These are phyloP conservation scores for Eucalyptus urophylla DNA, from an alignment of 345 rosid species.

Conservation along the genomic window DNA sequence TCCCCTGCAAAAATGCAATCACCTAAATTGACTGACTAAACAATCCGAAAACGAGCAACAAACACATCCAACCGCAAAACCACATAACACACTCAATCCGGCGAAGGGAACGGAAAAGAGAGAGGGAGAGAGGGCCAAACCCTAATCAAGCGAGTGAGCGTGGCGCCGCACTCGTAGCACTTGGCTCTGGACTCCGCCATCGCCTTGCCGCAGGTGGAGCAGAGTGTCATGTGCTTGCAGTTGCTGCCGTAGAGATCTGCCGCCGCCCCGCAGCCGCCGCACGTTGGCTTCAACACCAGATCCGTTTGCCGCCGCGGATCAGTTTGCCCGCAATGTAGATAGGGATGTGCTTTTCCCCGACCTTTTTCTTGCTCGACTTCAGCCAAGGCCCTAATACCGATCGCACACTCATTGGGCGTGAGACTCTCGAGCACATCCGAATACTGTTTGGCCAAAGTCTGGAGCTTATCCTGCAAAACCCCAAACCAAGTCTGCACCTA, in stretches of 20 bases:
- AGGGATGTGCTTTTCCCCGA: constrained; percentile 55
- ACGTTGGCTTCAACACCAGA: constrained; percentile 58
- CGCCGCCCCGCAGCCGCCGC: constrained; percentile 61
- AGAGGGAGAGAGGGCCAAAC: constrained; percentile 8
- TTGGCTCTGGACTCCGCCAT: constrained; percentile 70
- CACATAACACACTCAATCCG: neutral
- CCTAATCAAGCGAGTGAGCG: constrained; percentile 71
- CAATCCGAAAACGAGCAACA: neutral
- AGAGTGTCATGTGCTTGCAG: constrained; percentile 92
- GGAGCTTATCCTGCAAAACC: constrained; percentile 50
- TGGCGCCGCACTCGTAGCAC: constrained; percentile 71
- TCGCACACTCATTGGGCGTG: constrained; percentile 44
- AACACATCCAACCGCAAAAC: neutral
- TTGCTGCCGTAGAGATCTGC: constrained; percentile 73
- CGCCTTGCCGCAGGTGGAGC: constrained; percentile 72
- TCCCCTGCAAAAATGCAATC: neutral
- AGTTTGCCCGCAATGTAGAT: constrained; percentile 48
- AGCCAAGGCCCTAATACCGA: constrained; percentile 77
- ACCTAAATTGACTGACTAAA: neutral
- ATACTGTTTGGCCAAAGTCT: constrained; percentile 69
- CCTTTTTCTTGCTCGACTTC: constrained; percentile 65
- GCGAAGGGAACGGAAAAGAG: neutral
- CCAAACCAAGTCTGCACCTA: neutral
- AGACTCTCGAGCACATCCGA: constrained; percentile 59
- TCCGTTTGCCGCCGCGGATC: constrained; percentile 57